phyloP scores from a whole-genome alignment of 139 green algal genomes.

The Raphidocelis subcapitata region DNA sequence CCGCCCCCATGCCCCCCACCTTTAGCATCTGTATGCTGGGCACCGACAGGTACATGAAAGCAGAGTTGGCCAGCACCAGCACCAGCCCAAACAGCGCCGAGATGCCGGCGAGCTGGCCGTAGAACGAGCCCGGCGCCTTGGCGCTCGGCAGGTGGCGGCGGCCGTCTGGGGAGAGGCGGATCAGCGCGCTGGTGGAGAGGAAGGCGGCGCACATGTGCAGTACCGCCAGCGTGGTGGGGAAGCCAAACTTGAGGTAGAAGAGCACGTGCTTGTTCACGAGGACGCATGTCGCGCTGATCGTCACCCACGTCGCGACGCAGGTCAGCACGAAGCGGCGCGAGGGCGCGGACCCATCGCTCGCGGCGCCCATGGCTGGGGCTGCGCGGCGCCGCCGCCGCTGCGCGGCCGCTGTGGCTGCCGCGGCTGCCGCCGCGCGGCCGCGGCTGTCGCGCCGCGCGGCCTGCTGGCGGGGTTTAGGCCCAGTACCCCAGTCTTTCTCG shows the following conservation, averaged over 20 bases:
- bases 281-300: not conserved
- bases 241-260: not conserved
- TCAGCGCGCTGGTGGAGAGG: not conserved
- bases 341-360: no score
- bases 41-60: constrained; percentile 42
- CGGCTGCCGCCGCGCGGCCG: no score
- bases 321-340: no score
- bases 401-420: no score
- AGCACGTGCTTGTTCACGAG: constrained; percentile 20
- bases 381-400: no score
- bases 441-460: no score
- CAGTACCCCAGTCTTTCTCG: no score
- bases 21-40: constrained; percentile 56
- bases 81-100: constrained; percentile 30
- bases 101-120: constrained; percentile 11
- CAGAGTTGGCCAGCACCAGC: constrained; percentile 41
- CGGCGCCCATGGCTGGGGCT: no score
- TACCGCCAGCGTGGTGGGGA: constrained; percentile 1
- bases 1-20: not conserved
- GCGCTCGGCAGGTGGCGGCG: no score
- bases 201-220: constrained; percentile 16
- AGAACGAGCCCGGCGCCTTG: not conserved
- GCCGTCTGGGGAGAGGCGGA: not conserved
- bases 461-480: no score
- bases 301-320: constrained; percentile 7